Base-by-base conservation (phyloP, 805 yeast species). In the Brettanomyces nanus region DNA sequence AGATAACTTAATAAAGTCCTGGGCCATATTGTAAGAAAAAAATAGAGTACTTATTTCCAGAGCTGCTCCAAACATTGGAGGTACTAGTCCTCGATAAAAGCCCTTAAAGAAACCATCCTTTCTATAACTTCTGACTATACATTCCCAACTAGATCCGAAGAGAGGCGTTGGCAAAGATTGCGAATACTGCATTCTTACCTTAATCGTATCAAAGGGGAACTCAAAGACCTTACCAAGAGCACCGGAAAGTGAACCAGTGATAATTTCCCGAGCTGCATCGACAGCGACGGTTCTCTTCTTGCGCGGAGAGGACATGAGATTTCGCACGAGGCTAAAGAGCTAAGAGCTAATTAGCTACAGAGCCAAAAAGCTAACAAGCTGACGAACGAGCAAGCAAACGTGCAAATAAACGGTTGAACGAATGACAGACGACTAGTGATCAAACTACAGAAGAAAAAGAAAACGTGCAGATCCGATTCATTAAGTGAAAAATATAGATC, bases 121-220 rank as follows among this genome's bases (percentile, higher is more conserved):
- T 2, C 46, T 45, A 41, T 75, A 70, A 0, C 94, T 84, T 44
- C 73, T 63, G 30, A 48, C 51, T 31, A 89, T 74, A 54, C 92
- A 81, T 44, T 78, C 79, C 42, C 69, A 42, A 0, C 95, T 80
- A 1, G 85, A 77, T 0, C 58, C 58, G 49, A 72, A 79, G 9
- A 73, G 59, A 0, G 73, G 70, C 6, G 49, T 43, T 4, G 62
- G 55, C 22, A 76, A 63, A 6, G 87, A 80, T 52, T 85, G 92
- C 1, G 86, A 74, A 39, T 59, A 61, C 53, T 82, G 90, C 22
- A 90, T 66, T 41, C 96, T 68, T 3, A 89, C 97, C 59, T 89
- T 89, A 32, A 87, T 71, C 0, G 97, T 90, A 52, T 89, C 97
- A 47, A 89, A 86, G 0, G 97, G 97, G 51, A 79, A 89, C 58